Evolutionary conservation across 2,329 filamentous ascomycete species (phyloP).

Genomic region (Thermothelomyces thermophilus): DNA sequence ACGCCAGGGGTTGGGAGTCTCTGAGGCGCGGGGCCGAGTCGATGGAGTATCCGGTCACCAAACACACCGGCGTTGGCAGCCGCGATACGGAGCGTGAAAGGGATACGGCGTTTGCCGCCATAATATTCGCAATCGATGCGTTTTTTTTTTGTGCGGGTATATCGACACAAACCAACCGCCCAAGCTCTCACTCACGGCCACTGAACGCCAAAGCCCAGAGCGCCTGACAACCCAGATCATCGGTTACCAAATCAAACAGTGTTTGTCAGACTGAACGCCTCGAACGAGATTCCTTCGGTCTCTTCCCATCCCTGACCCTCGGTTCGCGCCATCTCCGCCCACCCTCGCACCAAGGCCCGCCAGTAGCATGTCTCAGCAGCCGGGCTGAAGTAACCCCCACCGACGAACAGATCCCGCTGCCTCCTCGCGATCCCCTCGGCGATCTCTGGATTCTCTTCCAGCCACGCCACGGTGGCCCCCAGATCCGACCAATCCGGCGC

Average conservation of each 20-base stretch:
- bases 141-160: not conserved
- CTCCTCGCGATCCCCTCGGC: slow-evolving; percentile 42
- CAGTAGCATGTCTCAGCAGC: slow-evolving; percentile 50
- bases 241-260: slow-evolving; percentile 7
- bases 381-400: slow-evolving; percentile 40
- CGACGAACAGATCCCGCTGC: slow-evolving; percentile 39
- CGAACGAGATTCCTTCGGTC: slow-evolving; percentile 33
- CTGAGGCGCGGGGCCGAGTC: slow-evolving; percentile 31
- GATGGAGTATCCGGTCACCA: not conserved
- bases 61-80: not conserved
- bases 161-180: not conserved
- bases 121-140: not conserved
- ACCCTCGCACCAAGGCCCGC: slow-evolving; percentile 42
- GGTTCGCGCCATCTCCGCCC: slow-evolving; percentile 36
- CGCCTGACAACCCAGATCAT: slow-evolving; percentile 7
- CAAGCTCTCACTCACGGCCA: not conserved
- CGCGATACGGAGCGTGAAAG: not conserved
- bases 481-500: slow-evolving; percentile 46
- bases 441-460: slow-evolving; percentile 37
- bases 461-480: slow-evolving; percentile 39
- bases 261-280: slow-evolving; percentile 33
- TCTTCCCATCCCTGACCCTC: slow-evolving; percentile 32
- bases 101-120: not conserved
- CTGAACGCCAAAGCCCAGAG: not conserved
- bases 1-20: slow-evolving; percentile 61